A percentile compares a stretch with the other conserved stretches of the same genome.
phyloP scores from a whole-genome alignment of 768 basidiomycete genomes.

The Russula brevipes region DNA sequence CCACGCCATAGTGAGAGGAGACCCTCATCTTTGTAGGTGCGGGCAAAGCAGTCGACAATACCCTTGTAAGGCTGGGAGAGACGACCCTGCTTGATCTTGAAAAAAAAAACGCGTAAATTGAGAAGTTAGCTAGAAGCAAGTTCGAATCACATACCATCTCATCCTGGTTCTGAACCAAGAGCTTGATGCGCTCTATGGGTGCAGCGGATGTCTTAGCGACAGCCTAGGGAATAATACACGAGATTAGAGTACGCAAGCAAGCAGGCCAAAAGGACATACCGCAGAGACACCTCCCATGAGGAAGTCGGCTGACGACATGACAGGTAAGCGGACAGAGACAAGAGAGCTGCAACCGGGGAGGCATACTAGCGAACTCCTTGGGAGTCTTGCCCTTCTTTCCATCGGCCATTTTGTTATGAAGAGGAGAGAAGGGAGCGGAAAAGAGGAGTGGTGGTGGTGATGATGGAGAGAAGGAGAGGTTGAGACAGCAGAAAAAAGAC shows the following conservation, averaged over 20 bases:
- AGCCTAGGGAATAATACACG: constrained; percentile 48
- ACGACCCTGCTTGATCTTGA: constrained; percentile 98
- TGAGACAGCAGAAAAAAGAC: constrained; percentile 44
- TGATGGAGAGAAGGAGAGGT: constrained; percentile 36
- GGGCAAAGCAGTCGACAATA: constrained; percentile 81
- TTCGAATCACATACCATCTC: constrained; percentile 72
- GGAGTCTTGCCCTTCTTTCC: constrained; percentile 81
- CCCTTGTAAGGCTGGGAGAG: constrained; percentile 96
- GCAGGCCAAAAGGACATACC: constrained; percentile 41
- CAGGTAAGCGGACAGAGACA: constrained; percentile 32
- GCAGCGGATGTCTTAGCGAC: constrained; percentile 99
- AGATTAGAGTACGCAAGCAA: neutral
- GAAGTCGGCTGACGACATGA: constrained; percentile 66
- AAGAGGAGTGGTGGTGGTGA: constrained; percentile 52
- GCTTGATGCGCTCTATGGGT: constrained; percentile 99
- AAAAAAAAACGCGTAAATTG: neutral
- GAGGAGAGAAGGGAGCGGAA: constrained; percentile 36
- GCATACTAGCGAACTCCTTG: constrained; percentile 83
- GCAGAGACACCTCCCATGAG: constrained; percentile 95
- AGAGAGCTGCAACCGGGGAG: constrained; percentile 4
- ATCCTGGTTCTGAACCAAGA: constrained; percentile 98
- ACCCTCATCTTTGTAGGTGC: constrained; percentile 95
- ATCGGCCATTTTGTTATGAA: constrained; percentile 69
- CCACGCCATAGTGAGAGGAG: constrained; percentile 95
- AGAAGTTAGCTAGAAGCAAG: neutral